Evolutionary conservation across 2,329 filamentous ascomycete species (phyloP), one percentile per base, ranked within the genome.

Genomic region (Fusarium sp.): DNA sequence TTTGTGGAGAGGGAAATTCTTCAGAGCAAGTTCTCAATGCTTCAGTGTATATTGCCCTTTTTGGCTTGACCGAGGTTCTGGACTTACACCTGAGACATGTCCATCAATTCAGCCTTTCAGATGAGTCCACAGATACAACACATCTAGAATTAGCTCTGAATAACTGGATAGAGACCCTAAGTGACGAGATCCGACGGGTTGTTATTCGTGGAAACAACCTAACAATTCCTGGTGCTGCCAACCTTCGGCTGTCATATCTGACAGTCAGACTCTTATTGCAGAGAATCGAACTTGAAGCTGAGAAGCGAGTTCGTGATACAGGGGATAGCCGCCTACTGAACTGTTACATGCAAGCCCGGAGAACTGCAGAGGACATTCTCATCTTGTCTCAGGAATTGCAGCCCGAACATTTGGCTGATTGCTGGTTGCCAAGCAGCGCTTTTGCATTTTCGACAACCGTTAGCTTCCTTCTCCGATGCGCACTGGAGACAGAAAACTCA

Each of bases 191-290:
- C 7, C 83, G 85, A 7, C 77, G 78, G 3, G 77, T 84, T 16
- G 81, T 86, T 23, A 78, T 84, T 3, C 80, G 84, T 8, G 86
- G 85, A 3, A 82, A 78, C 5, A 75, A 81, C 21, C 70, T 87
- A 0, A 74, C 80, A 5, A 75, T 82, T 0, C 82, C 84, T 0
- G 87, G 86, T 0, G 84, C 85, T 0, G 81, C 86, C 10, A 89
- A 88, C 56, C 79, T 89, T 19, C 84, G 86, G 7, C 76, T 89
- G 5, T 81, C 85, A 2, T 88, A 87, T 69, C 74, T 89, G 2
- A 84, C 84, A 0, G 80, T 85, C 10, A 82, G 83, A 39, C 79
- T 89, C 7, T 77, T 89, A 1, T 78, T 85, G 1, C 81, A 84
- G 31, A 82, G 86, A 4, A 83, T 88, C 27, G 81, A 83, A 56